Conservation (phyloP, 2,329 filamentous ascomycete genomes). For the Fusarium sp. region DNA sequence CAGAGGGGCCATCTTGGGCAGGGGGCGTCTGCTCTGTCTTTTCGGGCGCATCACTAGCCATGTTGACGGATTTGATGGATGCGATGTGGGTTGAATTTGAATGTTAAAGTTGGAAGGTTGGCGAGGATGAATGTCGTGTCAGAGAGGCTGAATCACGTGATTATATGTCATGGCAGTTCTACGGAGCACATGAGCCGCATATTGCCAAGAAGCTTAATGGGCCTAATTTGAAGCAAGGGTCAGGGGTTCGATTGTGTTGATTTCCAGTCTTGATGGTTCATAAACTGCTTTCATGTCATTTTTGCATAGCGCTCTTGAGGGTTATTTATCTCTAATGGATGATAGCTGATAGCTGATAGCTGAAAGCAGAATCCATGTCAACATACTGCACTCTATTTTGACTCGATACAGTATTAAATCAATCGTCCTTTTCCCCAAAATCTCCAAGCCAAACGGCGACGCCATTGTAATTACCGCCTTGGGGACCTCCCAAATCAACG, state of each 20-base stretch:
- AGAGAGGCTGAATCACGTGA: constrained; percentile 38
- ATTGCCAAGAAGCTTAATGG: constrained; percentile 21
- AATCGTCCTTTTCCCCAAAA: constrained; percentile 27
- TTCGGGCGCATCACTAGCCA: constrained; percentile 51
- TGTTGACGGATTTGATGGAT: constrained; percentile 39
- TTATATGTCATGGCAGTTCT: constrained; percentile 21
- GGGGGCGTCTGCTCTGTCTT: constrained; percentile 45
- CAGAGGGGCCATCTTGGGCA: constrained; percentile 43
- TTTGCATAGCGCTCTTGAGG: not conserved
- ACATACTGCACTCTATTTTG: constrained; percentile 40
- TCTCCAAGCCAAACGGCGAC: constrained; percentile 42
- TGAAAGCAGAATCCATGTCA: constrained; percentile 19
- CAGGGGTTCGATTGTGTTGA: not conserved
- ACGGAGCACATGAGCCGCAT: constrained; percentile 1
- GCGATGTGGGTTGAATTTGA: constrained; percentile 23
- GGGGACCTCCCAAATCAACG: constrained; percentile 45
- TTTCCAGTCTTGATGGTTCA: constrained; percentile 8
- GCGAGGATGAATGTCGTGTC: constrained; percentile 27
- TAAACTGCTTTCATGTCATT: not conserved
- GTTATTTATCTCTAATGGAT: not conserved
- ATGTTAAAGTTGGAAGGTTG: constrained; percentile 23
- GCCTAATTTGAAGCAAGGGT: constrained; percentile 7
- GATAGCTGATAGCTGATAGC: not conserved
- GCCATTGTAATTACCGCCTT: constrained; percentile 43
- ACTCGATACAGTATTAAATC: constrained; percentile 33